Conservation (phyloP, 1,284 basidiomycete genomes). For the Cryptococcus neoformans region DNA sequence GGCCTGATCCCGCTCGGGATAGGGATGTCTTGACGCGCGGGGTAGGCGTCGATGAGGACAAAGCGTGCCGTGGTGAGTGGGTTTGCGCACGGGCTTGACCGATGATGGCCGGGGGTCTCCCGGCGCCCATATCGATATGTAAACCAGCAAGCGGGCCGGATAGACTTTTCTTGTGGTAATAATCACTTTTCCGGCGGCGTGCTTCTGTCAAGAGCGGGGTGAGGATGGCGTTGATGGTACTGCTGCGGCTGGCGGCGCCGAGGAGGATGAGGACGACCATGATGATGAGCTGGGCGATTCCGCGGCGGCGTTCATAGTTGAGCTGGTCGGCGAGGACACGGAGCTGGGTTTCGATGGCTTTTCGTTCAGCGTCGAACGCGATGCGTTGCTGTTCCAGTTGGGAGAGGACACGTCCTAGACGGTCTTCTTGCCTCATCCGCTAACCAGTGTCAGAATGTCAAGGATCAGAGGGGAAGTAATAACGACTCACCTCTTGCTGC, state of each 20-base stretch:
- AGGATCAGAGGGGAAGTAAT: background rate
- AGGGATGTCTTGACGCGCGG: conserved; percentile 4
- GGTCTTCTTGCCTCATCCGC: conserved; percentile 43
- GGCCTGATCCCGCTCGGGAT: conserved; percentile 5
- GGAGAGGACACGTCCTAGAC: conserved; percentile 31
- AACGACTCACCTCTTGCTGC: conserved; percentile 31
- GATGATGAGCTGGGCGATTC: conserved; percentile 40
- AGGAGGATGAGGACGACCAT: conserved; percentile 36
- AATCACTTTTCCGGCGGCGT: conserved; percentile 20
- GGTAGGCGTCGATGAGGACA: conserved; percentile 10
- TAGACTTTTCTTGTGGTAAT: conserved; percentile 6
- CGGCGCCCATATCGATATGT: conserved; percentile 33
- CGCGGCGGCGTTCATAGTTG: conserved; percentile 40
- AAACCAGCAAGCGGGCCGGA: conserved; percentile 37
- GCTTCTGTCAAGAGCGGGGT: conserved; percentile 31
- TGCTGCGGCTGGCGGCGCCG: conserved; percentile 29
- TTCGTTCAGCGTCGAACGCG: conserved; percentile 35
- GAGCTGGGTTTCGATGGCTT: conserved; percentile 26
- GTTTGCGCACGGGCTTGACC: conserved; percentile 9
- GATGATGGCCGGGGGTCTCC: conserved; percentile 24
- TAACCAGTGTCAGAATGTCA: conserved; percentile 7
- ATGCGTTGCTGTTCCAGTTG: conserved; percentile 41
- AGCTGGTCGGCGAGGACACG: conserved; percentile 25
- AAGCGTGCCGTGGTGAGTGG: background rate
- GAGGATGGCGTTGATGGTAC: conserved; percentile 37